phyloP scores from a whole-genome alignment of 2,329 filamentous ascomycete genomes.

The Epicoccum sorghinum region DNA sequence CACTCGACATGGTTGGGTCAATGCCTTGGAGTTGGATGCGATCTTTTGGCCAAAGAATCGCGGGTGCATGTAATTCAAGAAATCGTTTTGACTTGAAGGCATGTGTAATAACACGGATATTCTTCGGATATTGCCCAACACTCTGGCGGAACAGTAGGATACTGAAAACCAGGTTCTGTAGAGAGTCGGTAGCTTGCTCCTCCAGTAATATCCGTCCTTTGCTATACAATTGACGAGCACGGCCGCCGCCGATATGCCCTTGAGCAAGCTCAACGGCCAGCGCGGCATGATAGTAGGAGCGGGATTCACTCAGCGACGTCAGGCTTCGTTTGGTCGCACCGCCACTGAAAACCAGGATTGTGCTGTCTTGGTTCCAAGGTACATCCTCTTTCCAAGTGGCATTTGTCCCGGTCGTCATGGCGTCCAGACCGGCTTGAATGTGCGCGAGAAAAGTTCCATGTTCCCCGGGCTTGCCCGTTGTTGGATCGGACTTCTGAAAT shows the following conservation, averaged over 20 bases:
- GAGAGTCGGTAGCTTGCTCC: slow-evolving; percentile 79
- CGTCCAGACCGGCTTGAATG: slow-evolving; percentile 67
- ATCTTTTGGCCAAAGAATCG: slow-evolving; percentile 52
- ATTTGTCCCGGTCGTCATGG: slow-evolving; percentile 55
- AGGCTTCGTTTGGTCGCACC: slow-evolving; percentile 51
- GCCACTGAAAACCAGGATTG: slow-evolving; percentile 74
- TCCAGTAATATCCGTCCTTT: slow-evolving; percentile 64
- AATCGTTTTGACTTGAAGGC: slow-evolving; percentile 56
- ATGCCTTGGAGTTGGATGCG: slow-evolving; percentile 52
- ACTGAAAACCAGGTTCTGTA: slow-evolving; percentile 82
- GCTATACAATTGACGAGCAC: slow-evolving; percentile 39
- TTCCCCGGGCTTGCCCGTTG: slow-evolving; percentile 63
- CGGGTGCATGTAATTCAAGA: slow-evolving; percentile 47
- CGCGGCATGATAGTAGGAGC: slow-evolving; percentile 45
- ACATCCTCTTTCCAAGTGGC: slow-evolving; percentile 36
- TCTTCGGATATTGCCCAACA: slow-evolving; percentile 49
- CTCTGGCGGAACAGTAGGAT: slow-evolving; percentile 61
- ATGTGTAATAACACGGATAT: slow-evolving; percentile 54
- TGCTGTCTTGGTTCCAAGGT: slow-evolving; percentile 24
- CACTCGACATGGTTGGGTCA: slow-evolving; percentile 50
- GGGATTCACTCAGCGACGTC: slow-evolving; percentile 43
- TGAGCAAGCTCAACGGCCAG: slow-evolving; percentile 32
- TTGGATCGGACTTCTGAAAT: slow-evolving; percentile 65
- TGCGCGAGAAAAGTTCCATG: slow-evolving; percentile 81
- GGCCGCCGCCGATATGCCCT: slow-evolving; percentile 33